Conservation (phyloP, 495 filamentous ascomycete genomes). For the Usnea hakonensis region DNA sequence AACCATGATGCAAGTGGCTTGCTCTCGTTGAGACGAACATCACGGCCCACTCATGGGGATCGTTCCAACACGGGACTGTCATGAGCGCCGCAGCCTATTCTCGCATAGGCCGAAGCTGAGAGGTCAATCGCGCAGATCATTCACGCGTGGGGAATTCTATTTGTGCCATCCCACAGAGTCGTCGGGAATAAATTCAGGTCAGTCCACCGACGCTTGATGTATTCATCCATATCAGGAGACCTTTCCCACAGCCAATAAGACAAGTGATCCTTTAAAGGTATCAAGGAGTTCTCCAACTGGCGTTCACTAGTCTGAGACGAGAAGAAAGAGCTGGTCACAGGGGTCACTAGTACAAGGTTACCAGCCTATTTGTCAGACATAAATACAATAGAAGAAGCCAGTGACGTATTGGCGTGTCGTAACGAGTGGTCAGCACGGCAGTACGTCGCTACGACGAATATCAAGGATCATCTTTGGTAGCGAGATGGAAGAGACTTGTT, state of each 20-base stretch:
- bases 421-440: neutral
- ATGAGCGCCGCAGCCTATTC: neutral
- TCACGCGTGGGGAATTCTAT: slow-evolving; percentile 4
- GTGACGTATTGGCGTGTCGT: slow-evolving; percentile 3
- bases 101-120: neutral
- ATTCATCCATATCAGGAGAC: neutral
- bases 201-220: neutral
- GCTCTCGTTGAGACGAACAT: neutral
- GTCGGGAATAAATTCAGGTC: neutral
- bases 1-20: slow-evolving; percentile 12
- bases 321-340: neutral
- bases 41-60: neutral
- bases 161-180: neutral
- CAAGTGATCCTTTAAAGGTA: neutral
- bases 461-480: neutral
- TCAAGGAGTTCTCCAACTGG: neutral
- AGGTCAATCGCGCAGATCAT: slow-evolving; percentile 7
- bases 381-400: neutral
- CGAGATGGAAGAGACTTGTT: neutral
- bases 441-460: neutral
- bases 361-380: neutral
- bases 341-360: neutral
- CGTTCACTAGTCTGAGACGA: neutral
- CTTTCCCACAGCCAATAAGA: slow-evolving; percentile 4
- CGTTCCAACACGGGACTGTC: neutral